These are phyloP conservation scores for Pyricularia grisea DNA, from an alignment of 2,329 filamentous ascomycete species.

Conservation along the genomic window DNA sequence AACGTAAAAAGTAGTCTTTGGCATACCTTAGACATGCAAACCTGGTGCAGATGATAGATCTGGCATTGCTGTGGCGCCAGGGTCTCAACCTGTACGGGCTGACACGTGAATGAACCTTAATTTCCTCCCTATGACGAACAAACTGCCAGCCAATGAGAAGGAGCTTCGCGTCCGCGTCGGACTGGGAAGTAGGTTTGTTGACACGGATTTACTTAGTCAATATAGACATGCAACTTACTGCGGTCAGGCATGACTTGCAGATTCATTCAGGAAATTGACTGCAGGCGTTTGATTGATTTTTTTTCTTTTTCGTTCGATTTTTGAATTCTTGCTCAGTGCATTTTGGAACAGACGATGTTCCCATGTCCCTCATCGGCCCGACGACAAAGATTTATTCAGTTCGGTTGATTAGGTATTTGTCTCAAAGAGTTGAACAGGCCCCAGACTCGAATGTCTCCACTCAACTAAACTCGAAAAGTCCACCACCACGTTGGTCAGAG, in stretches of 20 bases:
- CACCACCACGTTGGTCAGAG: not conserved
- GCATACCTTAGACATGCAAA: not conserved
- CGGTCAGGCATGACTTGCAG: not conserved
- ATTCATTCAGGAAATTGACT: not conserved
- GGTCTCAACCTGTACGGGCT: not conserved
- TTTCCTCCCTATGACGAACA: conserved; percentile 3
- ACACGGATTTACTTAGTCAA: not conserved
- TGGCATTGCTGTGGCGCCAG: not conserved
- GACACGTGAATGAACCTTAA: conserved; percentile 6
- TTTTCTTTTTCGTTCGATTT: not conserved
- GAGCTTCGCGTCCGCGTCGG: conserved; percentile 4
- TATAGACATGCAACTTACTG: not conserved
- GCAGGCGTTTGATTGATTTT: not conserved
- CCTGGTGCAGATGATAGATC: not conserved
- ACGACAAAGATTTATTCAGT: not conserved
- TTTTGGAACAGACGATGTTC: not conserved
- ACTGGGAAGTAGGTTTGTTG: not conserved
- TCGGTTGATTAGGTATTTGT: not conserved
- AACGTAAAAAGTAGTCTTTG: not conserved
- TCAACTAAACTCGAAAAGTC: not conserved
- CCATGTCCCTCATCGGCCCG: not conserved
- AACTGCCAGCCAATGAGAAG: not conserved
- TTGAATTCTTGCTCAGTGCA: not conserved
- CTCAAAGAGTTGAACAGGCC: not conserved
- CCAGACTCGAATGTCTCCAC: not conserved